Evolutionary conservation across 2,329 filamentous ascomycete species (phyloP).

Genomic region (Penicillium sp.): DNA sequence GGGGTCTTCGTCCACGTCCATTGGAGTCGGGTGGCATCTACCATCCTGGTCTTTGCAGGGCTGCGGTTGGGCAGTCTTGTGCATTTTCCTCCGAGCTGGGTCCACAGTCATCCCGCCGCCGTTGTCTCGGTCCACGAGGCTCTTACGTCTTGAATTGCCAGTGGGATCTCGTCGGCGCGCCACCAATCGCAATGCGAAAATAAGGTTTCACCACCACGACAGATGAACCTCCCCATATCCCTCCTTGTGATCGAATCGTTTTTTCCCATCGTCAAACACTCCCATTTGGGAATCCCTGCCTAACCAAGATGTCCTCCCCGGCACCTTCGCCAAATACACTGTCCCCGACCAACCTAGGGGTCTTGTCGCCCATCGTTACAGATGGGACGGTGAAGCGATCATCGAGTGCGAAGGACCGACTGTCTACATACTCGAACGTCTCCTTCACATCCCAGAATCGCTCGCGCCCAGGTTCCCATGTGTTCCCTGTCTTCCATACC

Average conservation of each 20-base stretch:
- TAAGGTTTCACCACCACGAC: conserved; percentile 28
- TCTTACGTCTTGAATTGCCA: conserved; percentile 17
- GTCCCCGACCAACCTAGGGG: conserved; percentile 28
- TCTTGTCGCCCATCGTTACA: conserved; percentile 51
- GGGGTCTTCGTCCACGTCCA: conserved; percentile 6
- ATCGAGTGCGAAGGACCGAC: conserved; percentile 73
- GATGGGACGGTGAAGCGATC: conserved; percentile 60
- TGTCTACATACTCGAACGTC: conserved; percentile 77
- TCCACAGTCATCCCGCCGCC: neutral
- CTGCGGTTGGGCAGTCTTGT: neutral
- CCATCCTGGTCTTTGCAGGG: neutral
- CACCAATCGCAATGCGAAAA: conserved; percentile 36
- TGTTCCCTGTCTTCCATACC: conserved; percentile 80
- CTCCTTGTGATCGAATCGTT: conserved; percentile 21
- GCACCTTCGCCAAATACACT: conserved; percentile 29
- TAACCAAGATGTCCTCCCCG: conserved; percentile 38
- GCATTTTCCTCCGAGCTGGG: neutral
- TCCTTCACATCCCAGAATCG: conserved; percentile 57
- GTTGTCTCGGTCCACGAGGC: no score
- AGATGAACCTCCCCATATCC: conserved; percentile 23
- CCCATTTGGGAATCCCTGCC: conserved; percentile 16
- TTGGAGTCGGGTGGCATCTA: conserved; percentile 6
- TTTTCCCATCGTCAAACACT: conserved; percentile 17
- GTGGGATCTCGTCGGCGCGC: conserved; percentile 18
- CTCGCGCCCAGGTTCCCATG: conserved; percentile 76